phyloP scores from a whole-genome alignment of 441 rosid species.

The Sinapis alba region DNA sequence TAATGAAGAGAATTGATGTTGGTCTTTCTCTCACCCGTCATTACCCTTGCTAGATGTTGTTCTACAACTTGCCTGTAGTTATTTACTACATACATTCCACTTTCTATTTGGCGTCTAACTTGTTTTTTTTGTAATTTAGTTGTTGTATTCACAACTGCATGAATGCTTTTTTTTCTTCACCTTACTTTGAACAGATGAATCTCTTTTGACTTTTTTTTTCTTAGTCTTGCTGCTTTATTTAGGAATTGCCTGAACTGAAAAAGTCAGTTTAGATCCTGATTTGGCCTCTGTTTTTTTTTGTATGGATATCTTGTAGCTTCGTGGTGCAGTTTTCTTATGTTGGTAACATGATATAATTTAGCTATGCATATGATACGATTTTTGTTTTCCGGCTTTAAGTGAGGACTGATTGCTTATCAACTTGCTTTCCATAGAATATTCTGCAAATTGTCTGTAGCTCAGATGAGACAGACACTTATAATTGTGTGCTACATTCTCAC shows the following conservation, averaged over 20 bases:
- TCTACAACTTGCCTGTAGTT: background rate
- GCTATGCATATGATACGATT: background rate
- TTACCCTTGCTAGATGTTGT: background rate
- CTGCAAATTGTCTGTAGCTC: background rate
- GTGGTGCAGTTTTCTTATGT: background rate
- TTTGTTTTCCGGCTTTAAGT: background rate
- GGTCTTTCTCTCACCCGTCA: background rate
- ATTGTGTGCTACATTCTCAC: background rate
- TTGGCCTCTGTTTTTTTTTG: background rate
- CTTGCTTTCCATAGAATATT: background rate
- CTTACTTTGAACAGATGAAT: too few relatives aligned
- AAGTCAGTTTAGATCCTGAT: background rate
- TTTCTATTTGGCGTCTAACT: background rate
- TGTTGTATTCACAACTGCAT: too few relatives aligned
- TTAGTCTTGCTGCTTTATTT: background rate
- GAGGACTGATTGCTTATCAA: background rate
- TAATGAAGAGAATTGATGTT: background rate
- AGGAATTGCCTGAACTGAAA: background rate
- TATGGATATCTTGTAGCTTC: background rate
- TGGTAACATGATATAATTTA: background rate
- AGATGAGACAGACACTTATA: background rate
- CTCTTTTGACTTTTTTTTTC: too few relatives aligned
- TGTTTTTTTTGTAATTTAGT: background rate
- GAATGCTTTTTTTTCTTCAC: too few relatives aligned
- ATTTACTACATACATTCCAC: background rate